Evolutionary conservation across 306 rosid genomes (phyloP), one percentile per base, ranked within the genome.

Genomic region (Inga oerstediana): DNA sequence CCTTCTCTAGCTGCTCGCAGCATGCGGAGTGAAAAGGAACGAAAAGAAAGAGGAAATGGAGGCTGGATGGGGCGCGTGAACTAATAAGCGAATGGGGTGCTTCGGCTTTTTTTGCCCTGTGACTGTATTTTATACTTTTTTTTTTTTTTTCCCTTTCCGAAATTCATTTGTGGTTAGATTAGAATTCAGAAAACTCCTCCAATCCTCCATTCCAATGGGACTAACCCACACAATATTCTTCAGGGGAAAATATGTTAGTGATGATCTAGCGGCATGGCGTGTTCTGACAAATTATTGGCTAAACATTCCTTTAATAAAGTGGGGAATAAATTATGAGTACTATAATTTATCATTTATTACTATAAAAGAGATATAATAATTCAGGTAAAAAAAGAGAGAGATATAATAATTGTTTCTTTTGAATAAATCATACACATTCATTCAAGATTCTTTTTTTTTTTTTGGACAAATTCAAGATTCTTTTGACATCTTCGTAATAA

Each of bases 11-110:
- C 54, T 74, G 81, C 67, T 83, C 78, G 73, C 17, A 81, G 78
- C 43, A 54, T 68, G 27, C 77, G 75, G 67, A 82, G 83, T 67
- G 68, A 56, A 72, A 45, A 49, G 54, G 84, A 70, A 75, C 74
- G 78, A 71, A 74, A 65, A 17, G 30, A 11, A 46, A 74, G 79
- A 54, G 80, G 51, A 67, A 64, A n/a, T 17, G 37, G 66, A 19
- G 72, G 74, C 7, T 6, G 73, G 59, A 74, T 74, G 77, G 74
- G 84, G 92, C 93, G 91, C 91, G 91, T 89, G 92, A 20, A 15
- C 48, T 62, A 39, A 64, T 79, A 81, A 71, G 79, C 85, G 24
- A 81, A 82, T 62, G 87, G 68, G 39, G 16, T 9, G 62, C 35
- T 39, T 30, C 67, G 54, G 54, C 0, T 39, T 78, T 77, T 74